phyloP scores from a whole-genome alignment of 2,329 filamentous ascomycete species.

The Escovopsis sp. region DNA sequence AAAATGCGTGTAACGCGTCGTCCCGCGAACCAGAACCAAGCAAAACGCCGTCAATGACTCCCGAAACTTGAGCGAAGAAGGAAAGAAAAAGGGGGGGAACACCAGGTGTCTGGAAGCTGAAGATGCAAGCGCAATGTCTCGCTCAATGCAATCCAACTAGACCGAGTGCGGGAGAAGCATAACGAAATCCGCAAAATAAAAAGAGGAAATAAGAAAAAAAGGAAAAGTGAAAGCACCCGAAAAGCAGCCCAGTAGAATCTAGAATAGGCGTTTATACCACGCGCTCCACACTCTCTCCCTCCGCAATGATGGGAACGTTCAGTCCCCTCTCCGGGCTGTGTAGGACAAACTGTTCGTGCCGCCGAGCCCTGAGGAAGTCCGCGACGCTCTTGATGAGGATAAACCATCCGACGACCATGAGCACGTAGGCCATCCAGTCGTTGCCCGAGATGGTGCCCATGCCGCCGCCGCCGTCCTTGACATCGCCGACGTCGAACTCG shows the following conservation, averaged over 20 bases:
- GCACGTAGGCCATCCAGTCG: constrained; percentile 79
- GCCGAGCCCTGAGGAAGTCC: constrained; percentile 74
- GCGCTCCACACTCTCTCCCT: constrained; percentile 65
- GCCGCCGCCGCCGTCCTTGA: constrained; percentile 35
- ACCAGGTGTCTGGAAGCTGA: too few relatives aligned
- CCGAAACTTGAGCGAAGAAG: background rate
- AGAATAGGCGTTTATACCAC: constrained; percentile 40
- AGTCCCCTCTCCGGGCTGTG: constrained; percentile 86
- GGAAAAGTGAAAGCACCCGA: background rate
- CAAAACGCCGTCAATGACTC: constrained; percentile 3
- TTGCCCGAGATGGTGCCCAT: constrained; percentile 49
- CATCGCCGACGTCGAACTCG: constrained; percentile 64
- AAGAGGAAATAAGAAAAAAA: constrained; percentile 3
- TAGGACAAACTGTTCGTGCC: constrained; percentile 84
- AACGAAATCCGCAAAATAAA: background rate
- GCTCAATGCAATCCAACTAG: background rate
- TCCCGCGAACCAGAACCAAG: constrained; percentile 1
- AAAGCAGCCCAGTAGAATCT: background rate
- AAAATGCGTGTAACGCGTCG: constrained; percentile 7
- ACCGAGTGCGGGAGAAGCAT: background rate
- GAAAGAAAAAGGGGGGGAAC: too few relatives aligned
- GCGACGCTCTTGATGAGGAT: constrained; percentile 87
- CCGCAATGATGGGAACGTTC: constrained; percentile 70
- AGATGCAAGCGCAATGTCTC: background rate
- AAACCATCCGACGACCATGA: constrained; percentile 99